phyloP scores from a whole-genome alignment of 129 eudicot genomes.

The Artemisia annua region DNA sequence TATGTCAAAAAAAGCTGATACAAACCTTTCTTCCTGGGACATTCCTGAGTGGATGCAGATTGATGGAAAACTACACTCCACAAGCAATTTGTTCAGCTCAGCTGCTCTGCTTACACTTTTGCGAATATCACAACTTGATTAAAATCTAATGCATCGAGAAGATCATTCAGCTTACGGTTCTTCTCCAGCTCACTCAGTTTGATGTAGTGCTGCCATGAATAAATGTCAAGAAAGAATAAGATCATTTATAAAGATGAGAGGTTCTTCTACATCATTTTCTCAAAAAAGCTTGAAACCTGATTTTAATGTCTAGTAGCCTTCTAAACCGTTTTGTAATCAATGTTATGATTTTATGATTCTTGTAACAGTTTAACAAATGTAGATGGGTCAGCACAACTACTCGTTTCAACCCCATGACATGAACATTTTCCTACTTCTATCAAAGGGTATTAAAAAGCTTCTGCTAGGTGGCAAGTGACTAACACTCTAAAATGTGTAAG shows the following conservation, averaged over 20 bases:
- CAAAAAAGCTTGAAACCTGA: too few relatives aligned
- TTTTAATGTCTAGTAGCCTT: too few relatives aligned
- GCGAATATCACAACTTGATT: conserved; percentile 95
- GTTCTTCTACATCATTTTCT: background rate
- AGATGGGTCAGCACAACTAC: background rate
- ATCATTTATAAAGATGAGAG: too few relatives aligned
- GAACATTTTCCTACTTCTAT: background rate
- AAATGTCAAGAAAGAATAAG: background rate
- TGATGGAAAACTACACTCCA: conserved; percentile 94
- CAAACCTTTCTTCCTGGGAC: conserved; percentile 97
- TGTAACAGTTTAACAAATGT: too few relatives aligned
- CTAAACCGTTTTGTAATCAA: too few relatives aligned
- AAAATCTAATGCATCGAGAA: conserved; percentile 94
- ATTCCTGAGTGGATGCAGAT: conserved; percentile 98
- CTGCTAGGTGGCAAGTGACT: too few relatives aligned
- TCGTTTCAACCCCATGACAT: background rate
- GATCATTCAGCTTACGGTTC: conserved; percentile 93
- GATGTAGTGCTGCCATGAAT: conserved; percentile 87
- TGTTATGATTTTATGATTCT: too few relatives aligned
- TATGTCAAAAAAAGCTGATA: background rate
- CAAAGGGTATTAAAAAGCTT: background rate
- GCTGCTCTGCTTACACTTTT: conserved; percentile 98
- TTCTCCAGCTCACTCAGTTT: conserved; percentile 95
- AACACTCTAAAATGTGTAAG: too few relatives aligned
- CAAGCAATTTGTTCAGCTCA: conserved; percentile 94